phyloP scores from a whole-genome alignment of 1,284 basidiomycete species.

The Trichosporon ovoides region DNA sequence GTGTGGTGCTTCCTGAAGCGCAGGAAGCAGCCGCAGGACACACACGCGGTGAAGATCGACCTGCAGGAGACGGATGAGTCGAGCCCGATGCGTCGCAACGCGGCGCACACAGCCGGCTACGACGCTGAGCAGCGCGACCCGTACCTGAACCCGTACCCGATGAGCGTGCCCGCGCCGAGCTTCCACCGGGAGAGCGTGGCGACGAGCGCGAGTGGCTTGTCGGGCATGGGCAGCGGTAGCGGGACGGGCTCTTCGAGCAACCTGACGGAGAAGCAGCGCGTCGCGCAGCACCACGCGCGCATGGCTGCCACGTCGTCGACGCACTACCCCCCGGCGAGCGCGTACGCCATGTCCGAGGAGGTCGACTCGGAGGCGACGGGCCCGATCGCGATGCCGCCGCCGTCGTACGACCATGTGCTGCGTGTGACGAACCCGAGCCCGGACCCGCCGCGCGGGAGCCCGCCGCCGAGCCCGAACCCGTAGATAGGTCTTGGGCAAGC shows the following conservation, averaged over 20 bases:
- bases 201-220: neutral
- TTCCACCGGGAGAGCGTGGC: neutral
- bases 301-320: neutral
- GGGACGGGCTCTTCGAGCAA: neutral
- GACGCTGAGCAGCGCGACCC: neutral
- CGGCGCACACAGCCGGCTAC: neutral
- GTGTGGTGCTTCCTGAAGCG: neutral
- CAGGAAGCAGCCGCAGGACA: neutral
- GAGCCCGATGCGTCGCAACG: neutral
- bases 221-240: neutral
- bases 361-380: neutral
- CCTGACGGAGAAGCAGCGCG: slow-evolving; percentile 1
- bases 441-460: neutral
- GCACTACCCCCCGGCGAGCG: neutral
- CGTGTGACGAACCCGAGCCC: neutral
- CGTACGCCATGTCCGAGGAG: neutral
- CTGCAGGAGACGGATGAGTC: slow-evolving; percentile 1
- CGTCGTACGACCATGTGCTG: neutral
- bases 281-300: neutral
- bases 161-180: neutral
- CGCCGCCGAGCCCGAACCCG: neutral
- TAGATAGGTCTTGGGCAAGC: too few relatives aligned
- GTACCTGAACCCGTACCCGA: neutral
- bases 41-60: neutral
- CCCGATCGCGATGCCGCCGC: neutral